These are phyloP conservation scores for Hygrophila difformis DNA, from an alignment of 257 asterid genomes.

Conservation along the genomic window DNA sequence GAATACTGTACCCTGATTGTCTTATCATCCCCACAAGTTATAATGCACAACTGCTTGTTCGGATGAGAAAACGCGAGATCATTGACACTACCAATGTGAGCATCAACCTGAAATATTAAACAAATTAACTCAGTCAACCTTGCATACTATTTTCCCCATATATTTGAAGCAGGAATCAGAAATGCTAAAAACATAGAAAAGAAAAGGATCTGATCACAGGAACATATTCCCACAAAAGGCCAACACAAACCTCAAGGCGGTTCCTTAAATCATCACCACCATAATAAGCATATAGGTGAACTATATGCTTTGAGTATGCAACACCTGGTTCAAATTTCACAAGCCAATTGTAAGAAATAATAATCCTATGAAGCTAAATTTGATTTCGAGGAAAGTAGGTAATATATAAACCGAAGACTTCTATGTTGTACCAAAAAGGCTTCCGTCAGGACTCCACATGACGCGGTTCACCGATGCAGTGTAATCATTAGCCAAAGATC, in stretches of 20 bases:
- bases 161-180: neutral
- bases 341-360: conserved; percentile 2
- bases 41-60: conserved; percentile 32
- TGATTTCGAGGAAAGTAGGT: too few species aligned
- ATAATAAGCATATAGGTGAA: conserved; percentile 43
- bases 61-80: conserved; percentile 59
- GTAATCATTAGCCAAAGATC: conserved; percentile 43
- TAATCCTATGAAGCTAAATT: too few species aligned
- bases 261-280: conserved; percentile 39
- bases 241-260: conserved; percentile 50
- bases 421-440: conserved; percentile 44
- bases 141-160: neutral
- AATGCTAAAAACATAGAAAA: neutral
- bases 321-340: conserved; percentile 36
- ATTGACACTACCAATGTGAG: conserved; percentile 49
- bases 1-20: conserved; percentile 41
- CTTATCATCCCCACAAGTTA: conserved; percentile 78
- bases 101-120: conserved; percentile 47
- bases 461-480: conserved; percentile 56
- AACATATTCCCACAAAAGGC: conserved; percentile 7
- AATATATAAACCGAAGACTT: conserved; percentile 7
- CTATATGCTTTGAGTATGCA: conserved; percentile 65
- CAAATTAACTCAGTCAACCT: conserved; percentile 4
- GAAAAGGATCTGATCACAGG: neutral
- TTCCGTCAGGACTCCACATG: conserved; percentile 59